Conservation (phyloP, 2,329 filamentous ascomycete species). For the Seiridium cupressi region DNA sequence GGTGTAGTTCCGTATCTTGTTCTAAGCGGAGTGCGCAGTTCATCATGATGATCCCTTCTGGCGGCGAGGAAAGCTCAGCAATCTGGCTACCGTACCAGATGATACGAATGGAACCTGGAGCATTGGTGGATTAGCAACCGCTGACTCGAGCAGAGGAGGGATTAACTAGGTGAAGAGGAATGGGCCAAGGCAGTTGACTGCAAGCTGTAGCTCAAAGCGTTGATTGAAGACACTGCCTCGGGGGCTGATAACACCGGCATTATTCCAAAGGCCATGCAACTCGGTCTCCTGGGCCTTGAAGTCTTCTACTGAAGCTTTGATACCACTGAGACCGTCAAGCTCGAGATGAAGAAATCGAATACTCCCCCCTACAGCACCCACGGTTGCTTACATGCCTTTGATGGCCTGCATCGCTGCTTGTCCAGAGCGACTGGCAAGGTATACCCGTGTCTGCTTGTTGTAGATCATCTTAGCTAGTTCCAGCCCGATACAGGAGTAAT, state of each 20-base stretch:
- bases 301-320: conserved; percentile 19
- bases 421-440: background rate
- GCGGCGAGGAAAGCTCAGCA: background rate
- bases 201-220: conserved; percentile 22
- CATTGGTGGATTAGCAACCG: background rate
- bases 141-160: conserved; percentile 9
- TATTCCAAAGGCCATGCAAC: conserved; percentile 33
- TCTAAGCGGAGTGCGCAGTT: background rate
- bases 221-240: conserved; percentile 26
- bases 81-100: background rate
- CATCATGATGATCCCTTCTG: background rate
- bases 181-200: conserved; percentile 17
- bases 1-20: background rate
- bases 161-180: conserved; percentile 21
- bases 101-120: background rate
- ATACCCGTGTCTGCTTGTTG: background rate
- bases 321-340: conserved; percentile 21
- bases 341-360: conserved; percentile 19
- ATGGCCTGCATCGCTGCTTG: background rate
- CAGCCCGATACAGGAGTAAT: background rate
- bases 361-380: background rate
- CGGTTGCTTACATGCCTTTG: background rate
- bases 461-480: background rate
- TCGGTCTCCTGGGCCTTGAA: conserved; percentile 16
- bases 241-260: conserved; percentile 33